These are phyloP conservation scores for Eutypella sp. DNA, from an alignment of 2,329 filamentous ascomycete genomes.

Conservation along the genomic window DNA sequence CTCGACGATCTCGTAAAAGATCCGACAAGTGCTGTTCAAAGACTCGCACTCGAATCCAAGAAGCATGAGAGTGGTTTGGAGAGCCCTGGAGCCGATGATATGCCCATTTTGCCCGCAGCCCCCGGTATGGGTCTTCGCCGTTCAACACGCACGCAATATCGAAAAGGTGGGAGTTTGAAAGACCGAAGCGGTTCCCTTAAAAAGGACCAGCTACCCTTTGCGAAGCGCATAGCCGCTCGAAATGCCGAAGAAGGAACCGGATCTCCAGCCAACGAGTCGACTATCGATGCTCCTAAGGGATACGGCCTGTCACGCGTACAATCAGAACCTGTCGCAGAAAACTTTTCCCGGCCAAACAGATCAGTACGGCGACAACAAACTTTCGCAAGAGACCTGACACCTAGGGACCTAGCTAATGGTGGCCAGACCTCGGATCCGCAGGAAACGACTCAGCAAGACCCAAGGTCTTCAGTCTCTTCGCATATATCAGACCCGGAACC, in stretches of 20 bases:
- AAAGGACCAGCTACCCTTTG: conserved; percentile 69
- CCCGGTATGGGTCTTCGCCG: conserved; percentile 76
- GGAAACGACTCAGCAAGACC: conserved; percentile 19
- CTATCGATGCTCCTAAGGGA: conserved; percentile 42
- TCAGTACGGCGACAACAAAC: conserved; percentile 44
- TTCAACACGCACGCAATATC: conserved; percentile 87
- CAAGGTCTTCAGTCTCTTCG: conserved; percentile 14
- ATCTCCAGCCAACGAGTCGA: conserved; percentile 26
- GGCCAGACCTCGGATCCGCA: conserved; percentile 45
- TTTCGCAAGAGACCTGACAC: conserved; percentile 40
- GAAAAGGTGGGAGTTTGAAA: conserved; percentile 78
- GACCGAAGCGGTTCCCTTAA: conserved; percentile 81
- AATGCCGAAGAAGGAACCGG: conserved; percentile 53
- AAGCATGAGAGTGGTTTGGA: conserved; percentile 38
- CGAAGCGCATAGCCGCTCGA: conserved; percentile 63
- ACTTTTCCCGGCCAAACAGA: conserved; percentile 56
- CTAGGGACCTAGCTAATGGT: conserved; percentile 32
- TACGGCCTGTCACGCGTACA: conserved; percentile 58
- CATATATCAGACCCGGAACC: conserved; percentile 17
- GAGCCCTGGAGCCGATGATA: conserved; percentile 56
- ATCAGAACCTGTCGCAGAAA: conserved; percentile 63
- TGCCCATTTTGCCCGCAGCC: conserved; percentile 77
- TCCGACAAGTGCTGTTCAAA: conserved; percentile 65
- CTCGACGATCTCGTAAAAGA: conserved; percentile 81
- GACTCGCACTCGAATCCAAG: conserved; percentile 56